phyloP scores from a whole-genome alignment of 768 basidiomycete genomes.

The Lactarius quietus region DNA sequence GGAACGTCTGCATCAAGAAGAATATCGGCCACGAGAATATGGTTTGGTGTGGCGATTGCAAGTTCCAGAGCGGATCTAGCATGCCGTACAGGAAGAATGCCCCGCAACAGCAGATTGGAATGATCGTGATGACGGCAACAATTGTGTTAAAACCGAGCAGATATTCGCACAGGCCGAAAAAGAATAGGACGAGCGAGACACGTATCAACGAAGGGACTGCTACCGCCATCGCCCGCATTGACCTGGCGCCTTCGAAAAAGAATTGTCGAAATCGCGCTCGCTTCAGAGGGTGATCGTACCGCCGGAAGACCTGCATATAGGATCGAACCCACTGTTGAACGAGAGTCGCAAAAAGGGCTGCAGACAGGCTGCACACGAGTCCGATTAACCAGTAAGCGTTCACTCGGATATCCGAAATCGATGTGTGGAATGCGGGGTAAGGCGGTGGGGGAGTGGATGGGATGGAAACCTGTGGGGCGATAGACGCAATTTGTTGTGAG shows the following conservation, averaged over 20 bases:
- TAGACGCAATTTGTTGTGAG: conserved; percentile 1
- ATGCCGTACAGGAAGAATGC: neutral
- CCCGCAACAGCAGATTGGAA: neutral
- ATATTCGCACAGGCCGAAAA: neutral
- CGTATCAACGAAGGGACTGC: neutral
- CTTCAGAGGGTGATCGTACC: neutral
- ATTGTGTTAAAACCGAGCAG: neutral
- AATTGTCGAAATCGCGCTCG: neutral
- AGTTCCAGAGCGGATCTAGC: neutral
- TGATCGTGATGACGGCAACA: neutral
- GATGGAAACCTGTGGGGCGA: neutral
- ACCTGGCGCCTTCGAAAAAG: neutral
- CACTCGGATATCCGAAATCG: neutral
- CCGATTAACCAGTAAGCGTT: neutral
- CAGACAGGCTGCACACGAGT: conserved; percentile 6
- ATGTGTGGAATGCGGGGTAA: neutral
- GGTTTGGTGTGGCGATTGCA: neutral
- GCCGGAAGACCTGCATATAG: neutral
- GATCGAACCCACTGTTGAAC: conserved; percentile 7
- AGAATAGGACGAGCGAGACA: neutral
- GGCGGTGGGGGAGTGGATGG: neutral
- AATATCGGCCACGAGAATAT: neutral
- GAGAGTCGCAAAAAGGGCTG: neutral
- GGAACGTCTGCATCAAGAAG: neutral
- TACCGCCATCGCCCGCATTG: neutral